Base-by-base conservation (phyloP, 306 rosid species). In the Calophaca sinica region DNA sequence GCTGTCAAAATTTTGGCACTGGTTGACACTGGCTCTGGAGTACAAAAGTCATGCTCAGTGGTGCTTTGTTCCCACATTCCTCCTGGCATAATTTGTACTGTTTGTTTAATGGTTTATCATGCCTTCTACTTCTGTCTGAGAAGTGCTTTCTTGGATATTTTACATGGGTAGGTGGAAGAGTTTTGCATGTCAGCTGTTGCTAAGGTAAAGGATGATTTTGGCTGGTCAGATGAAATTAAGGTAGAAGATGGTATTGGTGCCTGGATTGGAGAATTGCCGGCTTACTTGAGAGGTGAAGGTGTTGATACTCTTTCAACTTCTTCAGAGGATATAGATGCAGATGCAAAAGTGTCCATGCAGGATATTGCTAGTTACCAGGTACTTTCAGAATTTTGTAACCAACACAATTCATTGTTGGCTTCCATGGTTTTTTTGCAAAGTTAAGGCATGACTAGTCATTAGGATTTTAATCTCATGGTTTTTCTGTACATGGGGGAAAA, bases 321-420 rank as follows among this genome's bases (percentile, higher is more conserved):
- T 48, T 67, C 83, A 9, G 89, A 87, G 35, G 81, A 72, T 29
- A 73, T 83, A 72, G 88, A 84, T 52, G 85, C 67, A 46, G 86
- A 81, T 36, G 71, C 85, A 49, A 85, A 84, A 84, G 61, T 60
- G 52, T 77, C 89, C 54, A 77, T 90, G 15, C 97, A 87, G 72
- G 94, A 91, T 65, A 89, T 94, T 74, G 97, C 94, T 50, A 91
- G 96, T 86, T 94, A 91, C 78, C 97, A 94, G 98, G 98, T 91
- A 71, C 70, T 53, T 36, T 70, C 33, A 45, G 55, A 48, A 7
- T 44, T 49, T 38, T 66, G 42, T 20, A 77, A 60, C 46, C 28
- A 26, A 51, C 62, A 36, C 51, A 20, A 49, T 36, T 57, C 45
- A 13, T 42, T 51, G 29, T 26, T 78, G 69, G 53, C 39, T 53